Evolutionary conservation across 306 rosid species (phyloP).

Genomic region (Quercus wislizeni): DNA sequence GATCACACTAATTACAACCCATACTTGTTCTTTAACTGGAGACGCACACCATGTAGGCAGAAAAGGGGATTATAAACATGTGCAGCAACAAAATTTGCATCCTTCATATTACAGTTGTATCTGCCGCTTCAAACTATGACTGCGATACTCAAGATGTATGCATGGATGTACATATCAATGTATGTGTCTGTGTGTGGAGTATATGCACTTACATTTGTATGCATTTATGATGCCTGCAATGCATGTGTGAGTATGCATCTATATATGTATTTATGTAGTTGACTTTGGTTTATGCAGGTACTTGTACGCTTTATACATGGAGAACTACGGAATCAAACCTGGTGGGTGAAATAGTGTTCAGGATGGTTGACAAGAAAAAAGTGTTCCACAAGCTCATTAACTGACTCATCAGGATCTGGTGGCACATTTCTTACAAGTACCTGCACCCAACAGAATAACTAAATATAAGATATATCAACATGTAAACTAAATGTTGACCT

Average conservation of each 20-base stretch:
- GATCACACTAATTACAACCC: not conserved
- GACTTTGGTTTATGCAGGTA: not conserved
- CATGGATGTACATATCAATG: not conserved
- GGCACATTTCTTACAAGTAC: conserved; percentile 97
- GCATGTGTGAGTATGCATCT: not conserved
- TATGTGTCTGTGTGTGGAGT: not conserved
- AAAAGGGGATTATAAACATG: not conserved
- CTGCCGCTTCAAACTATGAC: not conserved
- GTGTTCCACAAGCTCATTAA: conserved; percentile 92
- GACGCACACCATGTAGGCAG: not conserved
- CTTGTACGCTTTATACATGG: not conserved
- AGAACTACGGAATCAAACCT: conserved; percentile 46
- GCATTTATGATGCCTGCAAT: not conserved
- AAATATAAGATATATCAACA: not conserved
- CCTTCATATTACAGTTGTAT: not conserved
- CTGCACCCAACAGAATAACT: conserved; percentile 29
- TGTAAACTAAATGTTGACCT: not conserved
- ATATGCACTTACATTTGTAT: not conserved
- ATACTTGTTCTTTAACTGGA: not conserved
- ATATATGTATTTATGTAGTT: not conserved
- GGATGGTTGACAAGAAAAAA: conserved; percentile 98
- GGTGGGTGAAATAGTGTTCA: conserved; percentile 79
- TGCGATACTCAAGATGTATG: not conserved
- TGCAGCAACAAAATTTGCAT: not conserved
- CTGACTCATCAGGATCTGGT: conserved; percentile 87